Percentiles rank a stretch among this genome's conserved stretches.
phyloP scores from a whole-genome alignment of 106 monocot genomes.

The Dendrobium nobile region DNA sequence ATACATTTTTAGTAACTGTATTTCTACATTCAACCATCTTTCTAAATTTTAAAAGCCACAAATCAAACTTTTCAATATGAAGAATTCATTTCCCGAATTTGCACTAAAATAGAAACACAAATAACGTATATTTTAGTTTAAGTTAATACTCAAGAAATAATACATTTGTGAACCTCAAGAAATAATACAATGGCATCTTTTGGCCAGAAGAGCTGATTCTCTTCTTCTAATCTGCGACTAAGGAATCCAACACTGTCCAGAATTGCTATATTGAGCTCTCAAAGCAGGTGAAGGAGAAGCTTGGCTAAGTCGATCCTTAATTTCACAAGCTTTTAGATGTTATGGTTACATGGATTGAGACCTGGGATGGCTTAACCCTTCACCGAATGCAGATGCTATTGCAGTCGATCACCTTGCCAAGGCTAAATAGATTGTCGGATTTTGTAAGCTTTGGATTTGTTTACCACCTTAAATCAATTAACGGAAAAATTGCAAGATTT shows the following conservation, averaged over 20 bases:
- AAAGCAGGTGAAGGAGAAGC: constrained; percentile 48
- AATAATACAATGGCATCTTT: constrained; percentile 58
- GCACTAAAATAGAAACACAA: too few species aligned
- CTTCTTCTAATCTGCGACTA: constrained; percentile 37
- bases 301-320: constrained; percentile 32
- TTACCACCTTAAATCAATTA: too few species aligned
- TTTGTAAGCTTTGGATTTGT: too few species aligned
- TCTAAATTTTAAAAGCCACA: too few species aligned
- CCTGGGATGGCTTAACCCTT: constrained; percentile 49
- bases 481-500: too few species aligned
- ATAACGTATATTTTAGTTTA: too few species aligned
- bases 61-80: too few species aligned
- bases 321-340: constrained; percentile 46
- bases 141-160: too few species aligned
- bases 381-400: neutral
- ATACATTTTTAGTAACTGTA: too few species aligned
- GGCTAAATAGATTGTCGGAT: constrained; percentile 12
- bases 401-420: neutral
- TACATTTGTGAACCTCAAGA: constrained; percentile 46
- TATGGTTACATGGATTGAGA: constrained; percentile 56
- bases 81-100: too few species aligned
- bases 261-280: constrained; percentile 50
- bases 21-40: too few species aligned
- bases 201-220: constrained; percentile 66
- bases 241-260: constrained; percentile 44